A percentile compares a stretch with the other conserved stretches of the same genome.
Conservation (phyloP, 495 filamentous ascomycete species). For the Penicillium manginii region DNA sequence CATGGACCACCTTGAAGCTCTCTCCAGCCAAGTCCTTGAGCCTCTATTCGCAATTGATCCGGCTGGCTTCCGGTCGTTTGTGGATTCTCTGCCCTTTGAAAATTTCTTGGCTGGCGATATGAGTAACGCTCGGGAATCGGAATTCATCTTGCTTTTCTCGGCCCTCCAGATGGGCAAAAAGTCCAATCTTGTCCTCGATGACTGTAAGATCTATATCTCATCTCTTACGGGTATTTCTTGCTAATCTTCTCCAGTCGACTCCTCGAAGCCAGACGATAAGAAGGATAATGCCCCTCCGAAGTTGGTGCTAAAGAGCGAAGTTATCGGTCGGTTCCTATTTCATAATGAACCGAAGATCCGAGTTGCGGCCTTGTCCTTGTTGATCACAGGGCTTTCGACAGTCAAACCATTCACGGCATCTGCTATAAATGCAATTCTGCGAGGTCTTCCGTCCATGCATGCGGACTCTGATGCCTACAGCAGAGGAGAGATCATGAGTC, state of each 20-base stretch:
- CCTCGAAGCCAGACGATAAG: constrained; percentile 24
- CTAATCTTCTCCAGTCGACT: constrained; percentile 35
- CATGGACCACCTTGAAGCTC: constrained; percentile 60
- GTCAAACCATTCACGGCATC: constrained; percentile 67
- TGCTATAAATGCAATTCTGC: constrained; percentile 61
- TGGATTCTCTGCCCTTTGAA: constrained; percentile 50
- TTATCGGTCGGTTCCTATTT: constrained; percentile 60
- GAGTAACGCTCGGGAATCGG: constrained; percentile 46
- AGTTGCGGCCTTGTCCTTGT: constrained; percentile 72
- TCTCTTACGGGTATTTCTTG: background rate
- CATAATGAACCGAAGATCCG: constrained; percentile 65
- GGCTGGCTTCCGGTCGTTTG: constrained; percentile 56
- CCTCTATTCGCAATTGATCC: constrained; percentile 66
- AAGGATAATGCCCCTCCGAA: constrained; percentile 21
- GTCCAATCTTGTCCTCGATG: constrained; percentile 71
- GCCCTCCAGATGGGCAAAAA: constrained; percentile 81
- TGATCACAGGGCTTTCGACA: constrained; percentile 69
- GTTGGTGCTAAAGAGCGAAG: constrained; percentile 44
- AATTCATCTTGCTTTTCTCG: constrained; percentile 65
- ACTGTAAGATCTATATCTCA: constrained; percentile 52
- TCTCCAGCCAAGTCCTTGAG: constrained; percentile 75
- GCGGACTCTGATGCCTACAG: constrained; percentile 83
- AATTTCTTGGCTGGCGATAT: constrained; percentile 46
- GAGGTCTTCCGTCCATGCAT: constrained; percentile 68
- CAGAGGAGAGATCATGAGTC: constrained; percentile 72